These are phyloP conservation scores for Aspergillus udagawae DNA, from an alignment of 2,329 filamentous ascomycete species.

Conservation along the genomic window DNA sequence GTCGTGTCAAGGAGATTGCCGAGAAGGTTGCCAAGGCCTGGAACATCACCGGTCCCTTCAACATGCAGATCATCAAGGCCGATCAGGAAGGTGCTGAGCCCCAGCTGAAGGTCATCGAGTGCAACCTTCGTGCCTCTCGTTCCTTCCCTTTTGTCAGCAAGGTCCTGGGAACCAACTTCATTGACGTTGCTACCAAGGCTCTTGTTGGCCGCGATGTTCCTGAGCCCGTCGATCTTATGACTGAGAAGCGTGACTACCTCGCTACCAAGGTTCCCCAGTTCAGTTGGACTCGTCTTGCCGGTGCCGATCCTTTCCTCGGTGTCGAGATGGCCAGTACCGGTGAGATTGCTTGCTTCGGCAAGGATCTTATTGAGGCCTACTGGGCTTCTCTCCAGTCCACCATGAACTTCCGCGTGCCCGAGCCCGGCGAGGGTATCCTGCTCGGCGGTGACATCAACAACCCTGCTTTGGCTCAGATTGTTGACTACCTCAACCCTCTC, in stretches of 20 bases:
- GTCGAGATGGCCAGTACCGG: conserved; percentile 97
- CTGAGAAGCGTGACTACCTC: conserved; percentile 80
- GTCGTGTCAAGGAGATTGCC: conserved; percentile 90
- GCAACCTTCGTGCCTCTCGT: conserved; percentile 92
- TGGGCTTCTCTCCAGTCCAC: conserved; percentile 94
- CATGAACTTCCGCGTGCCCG: conserved; percentile 98
- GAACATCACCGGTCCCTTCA: conserved; percentile 97
- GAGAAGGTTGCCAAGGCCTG: conserved; percentile 95
- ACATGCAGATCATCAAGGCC: conserved; percentile 99
- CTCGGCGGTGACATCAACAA: conserved; percentile 80
- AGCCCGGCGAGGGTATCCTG: conserved; percentile 90
- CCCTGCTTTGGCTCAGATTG: conserved; percentile 69
- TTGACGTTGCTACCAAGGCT: conserved; percentile 89
- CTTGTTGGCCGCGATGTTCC: conserved; percentile 83
- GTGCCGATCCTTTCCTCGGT: conserved; percentile 93
- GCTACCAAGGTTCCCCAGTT: conserved; percentile 99
- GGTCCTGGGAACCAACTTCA: conserved; percentile 94
- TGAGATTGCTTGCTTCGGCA: conserved; percentile 98
- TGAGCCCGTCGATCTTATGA: conserved; percentile 82
- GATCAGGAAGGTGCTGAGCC: conserved; percentile 70
- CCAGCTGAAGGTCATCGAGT: conserved; percentile 92
- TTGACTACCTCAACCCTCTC: conserved; percentile 81
- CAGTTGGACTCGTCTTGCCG: conserved; percentile 96
- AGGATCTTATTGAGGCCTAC: conserved; percentile 93
- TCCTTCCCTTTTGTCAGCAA: conserved; percentile 99